Conservation (phyloP, 495 filamentous ascomycete species). For the Xylaria curta region DNA sequence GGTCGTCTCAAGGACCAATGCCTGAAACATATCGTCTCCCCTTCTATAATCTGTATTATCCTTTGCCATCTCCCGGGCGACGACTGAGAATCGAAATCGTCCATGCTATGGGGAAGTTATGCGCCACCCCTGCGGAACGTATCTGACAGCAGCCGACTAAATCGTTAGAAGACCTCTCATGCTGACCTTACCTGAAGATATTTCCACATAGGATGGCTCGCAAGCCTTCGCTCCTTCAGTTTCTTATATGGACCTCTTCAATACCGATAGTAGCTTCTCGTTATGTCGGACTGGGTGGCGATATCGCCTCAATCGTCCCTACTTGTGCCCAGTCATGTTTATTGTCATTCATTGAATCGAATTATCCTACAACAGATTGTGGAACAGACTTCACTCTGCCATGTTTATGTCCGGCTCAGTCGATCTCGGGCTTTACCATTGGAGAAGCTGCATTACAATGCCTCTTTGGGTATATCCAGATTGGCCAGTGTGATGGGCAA, state of each 20-base stretch:
- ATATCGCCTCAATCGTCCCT: conserved; percentile 62
- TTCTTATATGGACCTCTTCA: conserved; percentile 46
- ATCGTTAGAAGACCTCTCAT: conserved; percentile 27
- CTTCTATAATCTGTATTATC: conserved; percentile 15
- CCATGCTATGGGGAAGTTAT: conserved; percentile 28
- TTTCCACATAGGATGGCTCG: conserved; percentile 52
- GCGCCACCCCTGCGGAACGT: conserved; percentile 27
- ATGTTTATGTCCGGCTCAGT: conserved; percentile 68
- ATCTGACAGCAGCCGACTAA: conserved; percentile 31
- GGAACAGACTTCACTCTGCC: conserved; percentile 56
- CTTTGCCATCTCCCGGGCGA: conserved; percentile 20
- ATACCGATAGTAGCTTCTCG: conserved; percentile 36
- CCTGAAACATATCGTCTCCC: conserved; percentile 27
- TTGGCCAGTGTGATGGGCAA: conserved; percentile 48
- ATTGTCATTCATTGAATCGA: conserved; percentile 62
- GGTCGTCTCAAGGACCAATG: conserved; percentile 23
- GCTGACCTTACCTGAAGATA: conserved; percentile 45
- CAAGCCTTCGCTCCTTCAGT: conserved; percentile 39
- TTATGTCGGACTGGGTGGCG: conserved; percentile 46
- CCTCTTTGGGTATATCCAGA: conserved; percentile 53
- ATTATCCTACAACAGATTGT: conserved; percentile 61
- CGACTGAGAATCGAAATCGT: conserved; percentile 8
- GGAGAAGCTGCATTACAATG: conserved; percentile 73
- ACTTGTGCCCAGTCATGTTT: conserved; percentile 69
- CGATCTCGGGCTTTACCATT: conserved; percentile 68